Evolutionary conservation across 495 filamentous ascomycete genomes (phyloP).

Genomic region (Elasticomyces elasticus): DNA sequence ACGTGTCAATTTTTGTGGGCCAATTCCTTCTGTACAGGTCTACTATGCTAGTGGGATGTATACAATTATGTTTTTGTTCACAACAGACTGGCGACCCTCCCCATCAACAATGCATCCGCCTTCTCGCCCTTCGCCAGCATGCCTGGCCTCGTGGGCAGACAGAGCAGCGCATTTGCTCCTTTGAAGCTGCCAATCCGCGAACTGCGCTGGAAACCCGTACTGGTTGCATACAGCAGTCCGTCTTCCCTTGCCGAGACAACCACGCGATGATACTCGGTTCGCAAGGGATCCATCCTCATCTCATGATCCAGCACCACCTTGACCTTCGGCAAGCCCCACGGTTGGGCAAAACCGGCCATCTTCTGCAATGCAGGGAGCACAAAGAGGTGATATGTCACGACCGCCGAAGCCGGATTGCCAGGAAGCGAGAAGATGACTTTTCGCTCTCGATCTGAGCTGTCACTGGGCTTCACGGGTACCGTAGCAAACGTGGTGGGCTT

Average conservation of each 20-base stretch:
- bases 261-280: slow-evolving; percentile 83
- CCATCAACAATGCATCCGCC: slow-evolving; percentile 55
- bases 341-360: slow-evolving; percentile 43
- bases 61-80: too few relatives aligned
- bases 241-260: slow-evolving; percentile 50
- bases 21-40: too few relatives aligned
- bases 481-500: slow-evolving; percentile 97
- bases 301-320: slow-evolving; percentile 62
- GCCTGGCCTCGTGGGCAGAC: slow-evolving; percentile 52
- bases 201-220: slow-evolving; percentile 84
- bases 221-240: slow-evolving; percentile 63
- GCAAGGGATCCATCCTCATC: slow-evolving; percentile 57
- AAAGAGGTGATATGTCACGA: slow-evolving; percentile 90
- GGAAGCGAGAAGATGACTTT: slow-evolving; percentile 85
- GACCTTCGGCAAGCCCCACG: slow-evolving; percentile 59
- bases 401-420: slow-evolving; percentile 84
- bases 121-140: slow-evolving; percentile 42
- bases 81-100: slow-evolving; percentile 25
- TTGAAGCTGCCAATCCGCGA: slow-evolving; percentile 80
- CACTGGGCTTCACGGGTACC: slow-evolving; percentile 48
- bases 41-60: too few relatives aligned
- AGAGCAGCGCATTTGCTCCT: slow-evolving; percentile 76
- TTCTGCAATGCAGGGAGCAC: slow-evolving; percentile 80
- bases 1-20: too few relatives aligned
- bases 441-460: slow-evolving; percentile 36